Conservation (phyloP, 345 rosid genomes). For the Euclidium syriacum region DNA sequence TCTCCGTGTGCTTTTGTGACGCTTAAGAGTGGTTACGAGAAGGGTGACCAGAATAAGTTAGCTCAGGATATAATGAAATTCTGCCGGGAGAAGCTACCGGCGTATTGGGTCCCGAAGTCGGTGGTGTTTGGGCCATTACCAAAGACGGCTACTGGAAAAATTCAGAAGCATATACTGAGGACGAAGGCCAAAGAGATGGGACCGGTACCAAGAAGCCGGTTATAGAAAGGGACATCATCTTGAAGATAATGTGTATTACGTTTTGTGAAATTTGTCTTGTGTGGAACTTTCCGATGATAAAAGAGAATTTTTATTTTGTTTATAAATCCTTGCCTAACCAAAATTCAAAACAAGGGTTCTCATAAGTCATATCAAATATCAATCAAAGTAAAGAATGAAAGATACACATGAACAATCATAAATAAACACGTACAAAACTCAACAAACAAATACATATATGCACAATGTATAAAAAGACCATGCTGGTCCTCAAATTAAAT, state of each 20-base stretch:
- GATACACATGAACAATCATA: background rate
- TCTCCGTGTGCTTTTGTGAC: constrained; percentile 88
- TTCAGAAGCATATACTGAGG: constrained; percentile 79
- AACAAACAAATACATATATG: background rate
- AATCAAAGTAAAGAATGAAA: too few species aligned
- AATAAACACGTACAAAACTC: background rate
- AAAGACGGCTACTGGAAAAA: constrained; percentile 90
- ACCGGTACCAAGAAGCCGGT: constrained; percentile 53
- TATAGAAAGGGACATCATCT: constrained; percentile 28
- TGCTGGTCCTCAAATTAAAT: background rate
- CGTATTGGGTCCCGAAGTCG: constrained; percentile 84
- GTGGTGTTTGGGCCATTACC: constrained; percentile 80
- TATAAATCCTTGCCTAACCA: too few species aligned
- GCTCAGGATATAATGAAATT: constrained; percentile 68
- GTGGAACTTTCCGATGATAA: background rate
- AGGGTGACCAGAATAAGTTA: constrained; percentile 31
- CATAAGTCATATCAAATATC: too few species aligned
- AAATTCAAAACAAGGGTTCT: too few species aligned
- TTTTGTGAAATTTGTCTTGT: background rate
- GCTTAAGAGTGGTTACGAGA: constrained; percentile 45
- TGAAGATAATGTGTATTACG: constrained; percentile 6
- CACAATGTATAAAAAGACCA: background rate
- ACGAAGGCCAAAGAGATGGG: constrained; percentile 76
- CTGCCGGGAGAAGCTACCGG: constrained; percentile 64
- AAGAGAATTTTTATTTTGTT: background rate